These are phyloP conservation scores for Thraustochytrium sp. DNA, from an alignment of 352 stramenopile species.

Conservation along the genomic window DNA sequence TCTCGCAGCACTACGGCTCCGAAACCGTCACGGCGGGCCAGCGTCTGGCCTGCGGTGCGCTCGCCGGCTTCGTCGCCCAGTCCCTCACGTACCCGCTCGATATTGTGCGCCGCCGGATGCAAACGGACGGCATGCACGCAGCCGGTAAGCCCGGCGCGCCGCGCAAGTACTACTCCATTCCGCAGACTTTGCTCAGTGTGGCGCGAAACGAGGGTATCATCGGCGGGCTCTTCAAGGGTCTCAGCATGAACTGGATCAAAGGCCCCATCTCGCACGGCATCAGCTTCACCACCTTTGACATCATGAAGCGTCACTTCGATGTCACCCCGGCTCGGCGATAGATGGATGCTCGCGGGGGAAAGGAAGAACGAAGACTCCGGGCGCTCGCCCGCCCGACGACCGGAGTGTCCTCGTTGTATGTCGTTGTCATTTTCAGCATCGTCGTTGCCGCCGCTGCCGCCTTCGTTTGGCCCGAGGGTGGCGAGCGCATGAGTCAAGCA, in stretches of 20 bases:
- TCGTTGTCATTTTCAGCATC: too few species aligned
- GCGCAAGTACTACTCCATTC: slow-evolving; percentile 40
- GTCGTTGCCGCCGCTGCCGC: too few species aligned
- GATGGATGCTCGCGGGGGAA: too few species aligned
- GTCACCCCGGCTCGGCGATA: background rate
- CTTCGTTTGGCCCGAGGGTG: too few species aligned
- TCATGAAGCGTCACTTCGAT: slow-evolving; percentile 55
- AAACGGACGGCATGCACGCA: slow-evolving; percentile 62
- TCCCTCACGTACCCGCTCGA: slow-evolving; percentile 75
- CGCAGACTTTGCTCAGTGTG: slow-evolving; percentile 58
- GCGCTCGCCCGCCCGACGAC: too few species aligned
- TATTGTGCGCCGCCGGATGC: slow-evolving; percentile 72
- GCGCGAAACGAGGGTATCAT: slow-evolving; percentile 65
- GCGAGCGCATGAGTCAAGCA: too few species aligned
- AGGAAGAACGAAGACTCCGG: too few species aligned
- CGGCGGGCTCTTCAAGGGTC: slow-evolving; percentile 75
- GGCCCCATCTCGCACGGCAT: slow-evolving; percentile 76
- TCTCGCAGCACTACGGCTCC: slow-evolving; percentile 51
- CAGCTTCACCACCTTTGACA: slow-evolving; percentile 76
- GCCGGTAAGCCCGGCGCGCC: background rate
- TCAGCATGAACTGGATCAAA: slow-evolving; percentile 83
- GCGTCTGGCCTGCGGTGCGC: slow-evolving; percentile 66
- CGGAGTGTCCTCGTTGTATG: too few species aligned
- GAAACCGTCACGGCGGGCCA: slow-evolving; percentile 65
- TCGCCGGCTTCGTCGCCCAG: slow-evolving; percentile 73